Percentiles rank a stretch among this genome's conserved stretches.
These are phyloP conservation scores for Pythium brachiatum DNA, from an alignment of 352 stramenopile genomes.

Conservation along the genomic window DNA sequence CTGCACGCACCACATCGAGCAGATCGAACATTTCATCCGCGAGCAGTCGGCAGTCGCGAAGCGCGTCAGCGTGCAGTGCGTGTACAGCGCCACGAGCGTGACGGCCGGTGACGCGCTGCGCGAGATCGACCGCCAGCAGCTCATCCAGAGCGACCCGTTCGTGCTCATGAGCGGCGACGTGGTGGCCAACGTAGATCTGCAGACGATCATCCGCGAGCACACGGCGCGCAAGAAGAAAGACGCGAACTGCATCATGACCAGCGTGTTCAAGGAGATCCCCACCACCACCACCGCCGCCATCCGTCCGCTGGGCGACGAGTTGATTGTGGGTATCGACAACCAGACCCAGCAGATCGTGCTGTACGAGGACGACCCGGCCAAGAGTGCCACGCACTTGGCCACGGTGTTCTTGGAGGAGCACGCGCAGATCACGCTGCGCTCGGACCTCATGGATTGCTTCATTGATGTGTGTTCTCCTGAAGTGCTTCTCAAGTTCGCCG, in stretches of 20 bases:
- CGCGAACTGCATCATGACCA: conserved; percentile 94
- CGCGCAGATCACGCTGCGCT: conserved; percentile 86
- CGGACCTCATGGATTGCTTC: conserved; percentile 96
- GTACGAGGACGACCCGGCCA: conserved; percentile 69
- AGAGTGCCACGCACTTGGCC: conserved; percentile 46
- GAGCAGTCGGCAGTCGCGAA: conserved; percentile 50
- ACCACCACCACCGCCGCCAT: conserved; percentile 47
- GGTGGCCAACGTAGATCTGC: conserved; percentile 95
- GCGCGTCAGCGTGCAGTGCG: conserved; percentile 58
- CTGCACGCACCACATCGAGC: conserved; percentile 84
- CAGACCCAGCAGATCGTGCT: conserved; percentile 81
- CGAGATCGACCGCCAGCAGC: conserved; percentile 93
- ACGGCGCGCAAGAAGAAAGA: conserved; percentile 88
- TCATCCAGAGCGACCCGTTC: conserved; percentile 97
- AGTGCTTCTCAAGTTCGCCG: conserved; percentile 95
- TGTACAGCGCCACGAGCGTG: conserved; percentile 80
- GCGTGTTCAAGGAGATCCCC: conserved; percentile 91
- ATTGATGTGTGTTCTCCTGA: conserved; percentile 98
- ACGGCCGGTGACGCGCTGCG: conserved; percentile 94
- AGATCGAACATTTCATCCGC: conserved; percentile 85
- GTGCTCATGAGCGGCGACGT: conserved; percentile 96
- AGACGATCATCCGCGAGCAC: conserved; percentile 67
- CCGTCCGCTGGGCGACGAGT: conserved; percentile 73
- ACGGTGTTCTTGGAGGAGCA: conserved; percentile 84
- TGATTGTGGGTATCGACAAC: conserved; percentile 78